phyloP scores from a whole-genome alignment of 345 rosid genomes.

The Gossypium raimondii region DNA sequence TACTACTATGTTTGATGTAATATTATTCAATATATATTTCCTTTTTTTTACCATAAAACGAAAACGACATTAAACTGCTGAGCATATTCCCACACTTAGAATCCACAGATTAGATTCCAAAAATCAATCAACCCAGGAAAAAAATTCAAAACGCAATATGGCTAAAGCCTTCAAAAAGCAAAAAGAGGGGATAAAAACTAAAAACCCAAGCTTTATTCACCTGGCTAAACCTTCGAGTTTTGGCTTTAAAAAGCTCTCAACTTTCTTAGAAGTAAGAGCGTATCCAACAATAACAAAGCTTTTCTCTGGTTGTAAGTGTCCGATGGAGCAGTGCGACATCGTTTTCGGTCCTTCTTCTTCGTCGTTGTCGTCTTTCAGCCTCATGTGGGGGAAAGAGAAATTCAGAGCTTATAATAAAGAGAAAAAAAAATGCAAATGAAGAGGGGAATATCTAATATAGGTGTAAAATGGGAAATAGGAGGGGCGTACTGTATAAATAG shows the following conservation, averaged over 20 bases:
- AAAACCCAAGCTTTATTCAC: constrained; percentile 26
- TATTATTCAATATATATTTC: background rate
- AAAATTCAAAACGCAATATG: background rate
- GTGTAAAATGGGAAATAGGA: too few species aligned
- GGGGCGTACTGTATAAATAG: too few species aligned
- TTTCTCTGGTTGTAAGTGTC: constrained; percentile 26
- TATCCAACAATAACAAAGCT: constrained; percentile 61
- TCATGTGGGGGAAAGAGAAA: constrained; percentile 17
- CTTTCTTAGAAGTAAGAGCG: constrained; percentile 78
- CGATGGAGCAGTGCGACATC: constrained; percentile 17
- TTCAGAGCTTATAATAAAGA: too few species aligned
- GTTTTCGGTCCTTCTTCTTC: constrained; percentile 11
- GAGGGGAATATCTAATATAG: too few species aligned
- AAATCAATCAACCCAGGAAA: background rate
- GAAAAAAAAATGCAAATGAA: too few species aligned
- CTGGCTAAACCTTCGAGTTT: constrained; percentile 70
- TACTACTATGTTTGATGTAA: background rate
- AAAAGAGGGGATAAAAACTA: background rate
- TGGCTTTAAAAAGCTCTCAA: constrained; percentile 74
- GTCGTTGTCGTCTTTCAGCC: constrained; percentile 29
- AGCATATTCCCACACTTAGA: constrained; percentile 7
- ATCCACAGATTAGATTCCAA: constrained; percentile 1
- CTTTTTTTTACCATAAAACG: background rate
- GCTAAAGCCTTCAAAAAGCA: background rate
- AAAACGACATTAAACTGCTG: constrained; percentile 18